Evolutionary conservation across 75 land plant genomes (phyloP).

Genomic region (Cupressus sempervirens): DNA sequence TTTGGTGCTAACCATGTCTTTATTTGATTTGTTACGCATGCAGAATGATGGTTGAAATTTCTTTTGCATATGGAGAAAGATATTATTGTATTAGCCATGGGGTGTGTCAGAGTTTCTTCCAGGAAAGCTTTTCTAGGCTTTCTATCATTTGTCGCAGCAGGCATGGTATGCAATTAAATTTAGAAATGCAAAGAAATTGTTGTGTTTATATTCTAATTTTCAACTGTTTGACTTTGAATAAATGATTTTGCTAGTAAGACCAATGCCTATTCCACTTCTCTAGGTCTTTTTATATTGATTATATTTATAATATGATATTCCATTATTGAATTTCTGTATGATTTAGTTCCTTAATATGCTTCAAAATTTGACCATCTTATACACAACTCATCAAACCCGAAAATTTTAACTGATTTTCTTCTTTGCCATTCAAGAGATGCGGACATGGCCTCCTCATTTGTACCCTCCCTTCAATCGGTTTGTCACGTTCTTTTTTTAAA

Average conservation of each 20-base stretch:
- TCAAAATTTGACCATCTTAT: no score
- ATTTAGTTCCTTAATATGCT: no score
- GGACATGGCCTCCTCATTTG: no score
- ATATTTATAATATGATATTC: no score
- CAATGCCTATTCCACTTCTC: background rate
- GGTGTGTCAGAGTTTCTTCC: background rate
- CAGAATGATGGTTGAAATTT: background rate
- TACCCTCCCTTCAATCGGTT: no score
- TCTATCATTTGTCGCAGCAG: background rate
- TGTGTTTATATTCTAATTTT: background rate
- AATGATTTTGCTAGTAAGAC: background rate
- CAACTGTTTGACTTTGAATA: background rate
- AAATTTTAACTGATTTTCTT: no score
- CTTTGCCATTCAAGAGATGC: no score
- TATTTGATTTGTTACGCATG: background rate
- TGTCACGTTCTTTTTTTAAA: no score
- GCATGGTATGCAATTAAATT: background rate
- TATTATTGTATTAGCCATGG: background rate
- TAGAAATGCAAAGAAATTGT: background rate
- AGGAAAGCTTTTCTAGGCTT: background rate
- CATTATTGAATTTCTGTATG: no score
- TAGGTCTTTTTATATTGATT: background rate
- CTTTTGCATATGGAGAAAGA: background rate
- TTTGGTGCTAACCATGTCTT: background rate
- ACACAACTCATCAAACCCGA: no score